Evolutionary conservation across 768 basidiomycete species (phyloP).

Genomic region (Leucocoprinus leucothites): DNA sequence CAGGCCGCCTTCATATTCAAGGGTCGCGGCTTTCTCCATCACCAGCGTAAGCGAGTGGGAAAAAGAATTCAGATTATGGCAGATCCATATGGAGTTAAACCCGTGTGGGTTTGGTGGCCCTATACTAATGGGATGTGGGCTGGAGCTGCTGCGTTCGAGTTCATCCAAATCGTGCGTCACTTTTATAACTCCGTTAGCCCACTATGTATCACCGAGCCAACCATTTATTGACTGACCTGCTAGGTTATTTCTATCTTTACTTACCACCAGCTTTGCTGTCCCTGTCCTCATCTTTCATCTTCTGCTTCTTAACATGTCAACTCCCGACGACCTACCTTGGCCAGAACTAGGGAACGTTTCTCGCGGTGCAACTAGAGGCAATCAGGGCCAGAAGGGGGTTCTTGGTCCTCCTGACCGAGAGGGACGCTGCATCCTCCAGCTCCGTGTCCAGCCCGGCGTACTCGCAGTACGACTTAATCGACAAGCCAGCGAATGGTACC

Average conservation of each 20-base stretch:
- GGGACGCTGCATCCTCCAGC: constrained; percentile 74
- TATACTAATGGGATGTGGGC: background rate
- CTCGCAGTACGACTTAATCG: constrained; percentile 72
- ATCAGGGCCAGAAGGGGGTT: constrained; percentile 84
- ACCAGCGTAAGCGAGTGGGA: constrained; percentile 11
- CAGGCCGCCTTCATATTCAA: background rate
- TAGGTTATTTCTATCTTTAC: constrained; percentile 27
- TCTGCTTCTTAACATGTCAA: constrained; percentile 39
- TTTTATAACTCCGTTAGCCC: constrained; percentile 8
- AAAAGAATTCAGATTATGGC: constrained; percentile 7
- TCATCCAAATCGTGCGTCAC: background rate
- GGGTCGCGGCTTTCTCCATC: constrained; percentile 1
- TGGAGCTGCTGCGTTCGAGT: background rate
- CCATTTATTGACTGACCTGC: constrained; percentile 31
- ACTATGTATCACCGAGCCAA: constrained; percentile 7
- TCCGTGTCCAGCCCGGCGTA: constrained; percentile 81
- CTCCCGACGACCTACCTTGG: constrained; percentile 80
- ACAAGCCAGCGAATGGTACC: constrained; percentile 81
- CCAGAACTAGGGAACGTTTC: constrained; percentile 85
- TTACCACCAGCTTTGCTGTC: constrained; percentile 10
- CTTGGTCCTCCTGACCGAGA: constrained; percentile 68
- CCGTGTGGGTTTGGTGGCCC: constrained; percentile 8
- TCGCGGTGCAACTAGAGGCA: constrained; percentile 78
- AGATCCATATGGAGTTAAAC: constrained; percentile 2
- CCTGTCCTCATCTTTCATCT: constrained; percentile 20